Evolutionary conservation across 2,329 filamentous ascomycete species (phyloP).

Genomic region (Paraphaeosphaeria minitans): DNA sequence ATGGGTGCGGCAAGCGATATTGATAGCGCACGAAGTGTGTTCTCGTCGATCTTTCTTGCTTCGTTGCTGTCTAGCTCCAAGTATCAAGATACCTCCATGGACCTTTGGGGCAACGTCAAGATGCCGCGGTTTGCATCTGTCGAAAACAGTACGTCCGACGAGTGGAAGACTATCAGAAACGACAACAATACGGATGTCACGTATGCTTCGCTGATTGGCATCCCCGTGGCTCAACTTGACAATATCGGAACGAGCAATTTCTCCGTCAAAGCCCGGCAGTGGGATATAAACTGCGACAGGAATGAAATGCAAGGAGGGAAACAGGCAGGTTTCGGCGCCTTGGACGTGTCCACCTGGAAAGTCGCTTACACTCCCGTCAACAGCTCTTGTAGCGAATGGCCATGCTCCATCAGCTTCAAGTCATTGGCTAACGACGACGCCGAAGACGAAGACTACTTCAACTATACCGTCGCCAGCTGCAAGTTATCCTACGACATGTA

Average conservation of each 20-base stretch:
- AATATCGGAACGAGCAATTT: constrained; percentile 22
- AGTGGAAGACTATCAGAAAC: constrained; percentile 23
- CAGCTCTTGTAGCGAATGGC: constrained; percentile 22
- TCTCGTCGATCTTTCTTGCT: constrained; percentile 27
- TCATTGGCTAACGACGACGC: constrained; percentile 18
- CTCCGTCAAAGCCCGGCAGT: constrained; percentile 33
- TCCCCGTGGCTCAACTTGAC: constrained; percentile 23
- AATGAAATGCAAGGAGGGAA: constrained; percentile 5
- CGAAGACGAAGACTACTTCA: not conserved
- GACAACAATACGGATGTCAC: constrained; percentile 20
- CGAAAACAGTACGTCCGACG: constrained; percentile 23
- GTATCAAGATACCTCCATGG: constrained; percentile 28
- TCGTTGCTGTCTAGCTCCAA: constrained; percentile 32
- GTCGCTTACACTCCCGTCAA: constrained; percentile 9
- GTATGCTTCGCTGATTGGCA: constrained; percentile 35
- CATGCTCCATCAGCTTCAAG: constrained; percentile 25
- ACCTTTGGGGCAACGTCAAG: constrained; percentile 38
- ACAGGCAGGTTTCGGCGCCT: constrained; percentile 12
- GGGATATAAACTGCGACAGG: constrained; percentile 30
- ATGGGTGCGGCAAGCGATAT: constrained; percentile 19
- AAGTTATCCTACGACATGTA: constrained; percentile 22
- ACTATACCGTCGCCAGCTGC: constrained; percentile 25
- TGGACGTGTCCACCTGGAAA: constrained; percentile 24
- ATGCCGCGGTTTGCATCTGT: constrained; percentile 30
- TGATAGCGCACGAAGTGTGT: constrained; percentile 26